These are phyloP conservation scores for Cubamyces lactineus DNA, from an alignment of 768 basidiomycete species.

Conservation along the genomic window DNA sequence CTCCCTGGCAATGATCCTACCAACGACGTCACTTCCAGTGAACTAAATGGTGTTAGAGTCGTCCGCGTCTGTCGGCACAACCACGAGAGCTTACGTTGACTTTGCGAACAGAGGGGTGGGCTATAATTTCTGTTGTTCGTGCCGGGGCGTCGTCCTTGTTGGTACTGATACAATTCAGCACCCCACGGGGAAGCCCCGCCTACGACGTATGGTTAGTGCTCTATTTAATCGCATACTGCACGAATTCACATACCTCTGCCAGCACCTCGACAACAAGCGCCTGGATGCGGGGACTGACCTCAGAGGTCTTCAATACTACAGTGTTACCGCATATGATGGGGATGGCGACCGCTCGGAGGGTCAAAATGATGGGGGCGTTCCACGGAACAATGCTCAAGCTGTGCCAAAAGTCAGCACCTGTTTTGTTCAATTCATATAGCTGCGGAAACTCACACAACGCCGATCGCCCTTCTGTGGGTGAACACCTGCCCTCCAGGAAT, in stretches of 20 bases:
- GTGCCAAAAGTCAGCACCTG: background rate
- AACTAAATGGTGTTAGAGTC: conserved; percentile 39
- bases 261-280: conserved; percentile 49
- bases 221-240: too few relatives aligned
- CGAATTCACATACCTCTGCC: conserved; percentile 39
- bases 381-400: conserved; percentile 51
- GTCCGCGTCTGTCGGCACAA: background rate
- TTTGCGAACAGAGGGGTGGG: conserved; percentile 53
- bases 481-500: conserved; percentile 49
- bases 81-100: conserved; percentile 46
- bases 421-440: too few relatives aligned
- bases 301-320: conserved; percentile 55
- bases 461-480: conserved; percentile 51
- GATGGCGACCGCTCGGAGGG: conserved; percentile 48
- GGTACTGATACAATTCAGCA: conserved; percentile 57
- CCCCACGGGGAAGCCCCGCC: conserved; percentile 64
- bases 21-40: conserved; percentile 59
- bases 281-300: conserved; percentile 51
- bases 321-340: conserved; percentile 62
- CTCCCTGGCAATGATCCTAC: conserved; percentile 54
- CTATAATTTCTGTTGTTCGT: conserved; percentile 55
- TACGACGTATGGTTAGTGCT: conserved; percentile 14
- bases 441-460: conserved; percentile 48
- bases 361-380: conserved; percentile 55
- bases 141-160: conserved; percentile 46